A percentile compares a stretch with the other conserved stretches of the same genome.
phyloP scores from a whole-genome alignment of 495 filamentous ascomycete genomes.

The Alectoria sarmentosa region DNA sequence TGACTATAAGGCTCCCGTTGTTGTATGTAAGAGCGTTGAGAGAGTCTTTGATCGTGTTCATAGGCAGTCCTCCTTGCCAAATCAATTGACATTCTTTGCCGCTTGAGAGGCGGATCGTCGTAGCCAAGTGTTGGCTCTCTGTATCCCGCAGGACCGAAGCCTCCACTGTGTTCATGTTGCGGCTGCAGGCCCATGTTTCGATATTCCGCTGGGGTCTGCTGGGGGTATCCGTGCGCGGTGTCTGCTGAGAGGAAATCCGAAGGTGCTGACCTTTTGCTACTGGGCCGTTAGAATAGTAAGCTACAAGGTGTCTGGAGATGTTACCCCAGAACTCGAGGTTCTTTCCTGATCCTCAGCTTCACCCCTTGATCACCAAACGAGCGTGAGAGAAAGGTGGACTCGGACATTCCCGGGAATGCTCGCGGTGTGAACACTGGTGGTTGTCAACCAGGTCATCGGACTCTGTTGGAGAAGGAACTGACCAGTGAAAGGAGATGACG shows the following conservation, averaged over 20 bases:
- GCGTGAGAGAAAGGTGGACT: conserved; percentile 86
- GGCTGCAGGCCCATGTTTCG: conserved; percentile 17
- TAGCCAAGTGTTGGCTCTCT: conserved; percentile 6
- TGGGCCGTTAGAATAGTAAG: neutral
- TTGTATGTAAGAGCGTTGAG: conserved; percentile 20
- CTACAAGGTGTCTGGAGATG: neutral
- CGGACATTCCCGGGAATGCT: conserved; percentile 78
- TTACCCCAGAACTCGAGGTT: conserved; percentile 55
- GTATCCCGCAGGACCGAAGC: conserved; percentile 5
- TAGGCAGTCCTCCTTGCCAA: conserved; percentile 11
- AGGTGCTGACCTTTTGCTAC: conserved; percentile 24
- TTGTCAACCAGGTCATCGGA: conserved; percentile 17
- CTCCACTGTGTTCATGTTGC: conserved; percentile 12
- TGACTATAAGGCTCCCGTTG: conserved; percentile 16
- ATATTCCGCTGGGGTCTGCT: conserved; percentile 13
- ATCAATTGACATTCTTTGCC: conserved; percentile 24
- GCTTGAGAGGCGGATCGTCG: conserved; percentile 24
- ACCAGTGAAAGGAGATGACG: conserved; percentile 71
- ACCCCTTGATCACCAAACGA: conserved; percentile 96
- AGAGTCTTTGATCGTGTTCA: conserved; percentile 17
- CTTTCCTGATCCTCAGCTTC: conserved; percentile 80
- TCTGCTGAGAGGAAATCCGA: conserved; percentile 10
- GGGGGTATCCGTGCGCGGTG: conserved; percentile 7
- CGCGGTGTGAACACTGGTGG: conserved; percentile 56
- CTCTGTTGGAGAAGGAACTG: conserved; percentile 23